phyloP scores from a whole-genome alignment of 306 rosid species.

The Oxytropis ochrocephala region DNA sequence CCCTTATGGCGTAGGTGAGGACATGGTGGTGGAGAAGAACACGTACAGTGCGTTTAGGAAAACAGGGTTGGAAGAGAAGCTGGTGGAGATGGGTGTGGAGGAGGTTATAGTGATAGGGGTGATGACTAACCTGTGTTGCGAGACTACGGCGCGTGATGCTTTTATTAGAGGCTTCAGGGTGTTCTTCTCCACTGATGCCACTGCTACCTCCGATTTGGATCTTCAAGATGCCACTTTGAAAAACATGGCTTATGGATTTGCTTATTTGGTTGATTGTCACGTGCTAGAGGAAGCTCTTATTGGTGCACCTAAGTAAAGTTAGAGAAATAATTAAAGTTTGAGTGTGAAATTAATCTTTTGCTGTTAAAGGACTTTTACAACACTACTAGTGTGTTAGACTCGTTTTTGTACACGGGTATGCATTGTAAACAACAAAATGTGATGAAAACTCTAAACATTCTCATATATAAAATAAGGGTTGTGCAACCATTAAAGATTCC shows the following conservation, averaged over 20 bases:
- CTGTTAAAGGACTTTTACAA: too few species aligned
- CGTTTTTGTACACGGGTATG: too few species aligned
- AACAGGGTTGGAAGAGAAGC: conserved; percentile 40
- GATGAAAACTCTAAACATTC: too few species aligned
- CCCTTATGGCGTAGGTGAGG: background rate
- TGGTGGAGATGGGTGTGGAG: conserved; percentile 46
- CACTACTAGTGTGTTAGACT: too few species aligned
- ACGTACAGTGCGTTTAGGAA: conserved; percentile 52
- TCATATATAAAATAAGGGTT: too few species aligned
- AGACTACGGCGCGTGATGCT: conserved; percentile 76
- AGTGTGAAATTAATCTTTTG: too few species aligned
- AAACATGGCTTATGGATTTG: conserved; percentile 66
- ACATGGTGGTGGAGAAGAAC: conserved; percentile 47
- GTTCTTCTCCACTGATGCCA: conserved; percentile 64
- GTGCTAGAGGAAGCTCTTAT: conserved; percentile 20
- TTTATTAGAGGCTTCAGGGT: conserved; percentile 59
- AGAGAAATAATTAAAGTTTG: background rate
- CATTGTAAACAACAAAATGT: too few species aligned
- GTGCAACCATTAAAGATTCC: too few species aligned
- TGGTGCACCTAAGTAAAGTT: background rate
- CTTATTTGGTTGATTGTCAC: conserved; percentile 55
- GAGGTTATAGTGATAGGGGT: conserved; percentile 74
- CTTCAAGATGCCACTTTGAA: conserved; percentile 68
- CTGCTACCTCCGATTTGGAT: conserved; percentile 44
- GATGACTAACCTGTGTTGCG: conserved; percentile 72